Base-by-base conservation (phyloP, 495 filamentous ascomycete species). In the Friedmanniomyces endolithicus region DNA sequence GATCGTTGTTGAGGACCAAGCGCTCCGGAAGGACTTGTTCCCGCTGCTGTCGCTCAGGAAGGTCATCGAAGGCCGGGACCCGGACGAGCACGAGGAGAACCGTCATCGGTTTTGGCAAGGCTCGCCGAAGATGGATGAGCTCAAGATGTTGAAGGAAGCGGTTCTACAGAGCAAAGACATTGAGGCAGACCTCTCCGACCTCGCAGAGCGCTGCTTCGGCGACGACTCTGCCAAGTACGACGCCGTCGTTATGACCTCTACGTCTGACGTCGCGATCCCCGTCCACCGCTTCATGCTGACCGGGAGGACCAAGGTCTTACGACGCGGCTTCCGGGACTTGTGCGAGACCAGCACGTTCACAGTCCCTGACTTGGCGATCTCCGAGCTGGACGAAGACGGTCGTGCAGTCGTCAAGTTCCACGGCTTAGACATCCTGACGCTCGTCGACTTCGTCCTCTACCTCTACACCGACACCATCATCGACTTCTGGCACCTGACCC, bases 201-300 rank as follows among this genome's bases (percentile, higher is more conserved):
- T 68, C 7, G 20, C 62, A 11, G 49, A 55, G 6, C 23, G 74
- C 71, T 63, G 31, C 76, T 19, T 63, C 48, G n/a, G 57, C 34
- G 65, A 70, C 8, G 57, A 67, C 11, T 50, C 58, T 20, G 23
- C 37, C 17, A 57, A 50, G 0, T 69, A 76, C 40, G 75, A 78
- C 49, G 63, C 71, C 20, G 62, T 65, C 11, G 50, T 85, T 19
- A 69, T 70, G 45, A 83, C 77, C 1, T 82, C 78, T 24, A 73
- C 76, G 0, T 86, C 85, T 11, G 77, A 84, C 11, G 64, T 86
- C 29, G 65, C 67, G 37, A 81, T 98, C 31, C 89, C 92, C 17
- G 74, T 86, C n/a, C 90, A 96, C 65, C 78, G 81, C 47, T 92
- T 88, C 66, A 72, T 96, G 41, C 65, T 96, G 8, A 72, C 78